Evolutionary conservation across 2,329 filamentous ascomycete species (phyloP), one percentile per base, ranked within the genome.

Genomic region (Trichothecium roseum): DNA sequence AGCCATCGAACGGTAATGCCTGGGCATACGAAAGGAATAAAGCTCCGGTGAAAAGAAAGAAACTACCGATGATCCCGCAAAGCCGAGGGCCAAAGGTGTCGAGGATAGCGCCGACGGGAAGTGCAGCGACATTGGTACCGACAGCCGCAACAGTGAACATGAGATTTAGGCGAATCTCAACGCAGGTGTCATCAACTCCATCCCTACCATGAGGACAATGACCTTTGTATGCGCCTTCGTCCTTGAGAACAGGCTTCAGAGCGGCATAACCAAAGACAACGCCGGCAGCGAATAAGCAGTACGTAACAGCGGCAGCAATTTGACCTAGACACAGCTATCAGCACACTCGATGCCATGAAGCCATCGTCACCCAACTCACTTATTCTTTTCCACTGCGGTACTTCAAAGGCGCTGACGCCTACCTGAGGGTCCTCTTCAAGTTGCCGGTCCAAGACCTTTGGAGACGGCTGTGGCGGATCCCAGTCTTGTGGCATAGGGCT

Each of bases 121-220:
- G 68, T 10, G 88, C 87, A 28, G 78, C 84, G 10, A 94, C 81
- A 49, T 94, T 94, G 28, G 87, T 93, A 6, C 75, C 82, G 8
- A 94, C 86, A 12, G 86, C 87, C 10, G 87, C 87, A 28, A 87
- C 72, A 5, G 86, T 93, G 65, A 94, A 94, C 84, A 94, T 94
- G 45, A 94, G 64, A 55, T 94, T 94, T 38, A 94, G 69, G 40
- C 68, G 69, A 36, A 78, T 73, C 39, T 57, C 54, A 30, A 73
- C 39, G 66, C 60, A 52, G 57, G 72, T n/a, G 55, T 49, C 45
- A 15, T 39, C 39, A 16, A 24, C 20, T 6, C 20, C 20, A 24
- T 47, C 40, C 13, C 45, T 49, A 35, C 43, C 51, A 27, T 51
- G 52, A 29, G 52, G 42, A 51, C 84, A 91, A 24, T 67, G 57